phyloP scores from a whole-genome alignment of 2,329 filamentous ascomycete species.

The Elsinoe ampelina region DNA sequence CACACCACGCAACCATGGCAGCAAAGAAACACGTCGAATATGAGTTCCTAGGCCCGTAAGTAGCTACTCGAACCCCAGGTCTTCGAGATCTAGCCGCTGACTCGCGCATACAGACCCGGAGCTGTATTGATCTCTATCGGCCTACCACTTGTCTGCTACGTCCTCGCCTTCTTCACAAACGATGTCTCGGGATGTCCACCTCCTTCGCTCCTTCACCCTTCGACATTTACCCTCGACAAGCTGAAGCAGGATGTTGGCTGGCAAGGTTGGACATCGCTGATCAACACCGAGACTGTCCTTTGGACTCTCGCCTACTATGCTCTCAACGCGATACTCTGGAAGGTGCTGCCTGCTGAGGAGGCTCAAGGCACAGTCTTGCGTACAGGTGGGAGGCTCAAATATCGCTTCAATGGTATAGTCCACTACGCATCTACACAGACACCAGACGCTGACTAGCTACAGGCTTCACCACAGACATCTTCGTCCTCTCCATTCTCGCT shows the following conservation, averaged over 20 bases:
- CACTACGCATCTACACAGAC: not conserved
- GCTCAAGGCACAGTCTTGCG: constrained; percentile 60
- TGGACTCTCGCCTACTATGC: constrained; percentile 70
- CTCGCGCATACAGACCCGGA: constrained; percentile 50
- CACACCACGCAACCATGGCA: not conserved
- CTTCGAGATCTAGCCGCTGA: not conserved
- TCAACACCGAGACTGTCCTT: constrained; percentile 58
- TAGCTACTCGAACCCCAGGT: constrained; percentile 14
- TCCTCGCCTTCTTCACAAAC: constrained; percentile 80
- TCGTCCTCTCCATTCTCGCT: constrained; percentile 60
- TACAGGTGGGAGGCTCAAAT: constrained; percentile 66
- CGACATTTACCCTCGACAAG: constrained; percentile 44
- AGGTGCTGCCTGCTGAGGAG: constrained; percentile 65
- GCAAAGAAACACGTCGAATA: constrained; percentile 28
- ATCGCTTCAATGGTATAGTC: constrained; percentile 55
- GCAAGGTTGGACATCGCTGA: constrained; percentile 64
- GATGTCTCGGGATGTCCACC: constrained; percentile 85
- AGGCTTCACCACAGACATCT: constrained; percentile 69
- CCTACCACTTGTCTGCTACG: constrained; percentile 69
- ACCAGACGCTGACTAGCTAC: constrained; percentile 15
- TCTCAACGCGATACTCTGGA: constrained; percentile 64
- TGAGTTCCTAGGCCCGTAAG: constrained; percentile 43
- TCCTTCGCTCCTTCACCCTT: constrained; percentile 64
- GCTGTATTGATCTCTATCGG: constrained; percentile 69
- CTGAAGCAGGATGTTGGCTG: constrained; percentile 76